Percentiles rank a stretch among this genome's conserved stretches.
Evolutionary conservation across 768 basidiomycete genomes (phyloP).

Genomic region (Gymnopilus junonius): DNA sequence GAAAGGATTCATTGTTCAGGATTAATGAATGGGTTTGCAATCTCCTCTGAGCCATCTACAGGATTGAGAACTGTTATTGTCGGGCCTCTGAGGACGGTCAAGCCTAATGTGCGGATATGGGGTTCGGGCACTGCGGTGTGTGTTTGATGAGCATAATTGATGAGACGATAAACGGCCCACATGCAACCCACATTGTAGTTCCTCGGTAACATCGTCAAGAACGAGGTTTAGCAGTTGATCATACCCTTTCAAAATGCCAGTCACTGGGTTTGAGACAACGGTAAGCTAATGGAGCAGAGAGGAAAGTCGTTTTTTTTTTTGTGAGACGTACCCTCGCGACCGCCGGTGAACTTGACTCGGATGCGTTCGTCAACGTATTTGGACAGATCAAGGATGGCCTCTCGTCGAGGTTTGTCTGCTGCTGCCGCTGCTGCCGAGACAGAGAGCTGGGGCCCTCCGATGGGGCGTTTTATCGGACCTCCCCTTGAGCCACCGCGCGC

Average conservation of each 20-base stretch:
- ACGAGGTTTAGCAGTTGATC: slow-evolving; percentile 97
- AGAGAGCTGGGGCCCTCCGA: slow-evolving; percentile 40
- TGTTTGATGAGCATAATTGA: neutral
- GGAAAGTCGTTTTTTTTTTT: neutral
- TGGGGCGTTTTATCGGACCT: slow-evolving; percentile 50
- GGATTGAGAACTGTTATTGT: slow-evolving; percentile 94
- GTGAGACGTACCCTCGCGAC: slow-evolving; percentile 75
- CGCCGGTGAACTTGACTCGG: slow-evolving; percentile 97
- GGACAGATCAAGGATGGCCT: slow-evolving; percentile 93
- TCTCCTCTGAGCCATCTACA: slow-evolving; percentile 94
- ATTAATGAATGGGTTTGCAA: slow-evolving; percentile 84
- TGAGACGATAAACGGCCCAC: neutral
- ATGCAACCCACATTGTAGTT: slow-evolving; percentile 33
- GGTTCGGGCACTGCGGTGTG: slow-evolving; percentile 60
- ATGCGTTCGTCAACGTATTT: slow-evolving; percentile 94
- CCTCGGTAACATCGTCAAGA: slow-evolving; percentile 93
- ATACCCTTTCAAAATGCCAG: slow-evolving; percentile 91
- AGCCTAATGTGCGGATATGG: slow-evolving; percentile 69
- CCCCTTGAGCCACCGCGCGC: slow-evolving; percentile 44
- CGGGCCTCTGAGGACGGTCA: slow-evolving; percentile 91
- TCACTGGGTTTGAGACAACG: slow-evolving; percentile 58
- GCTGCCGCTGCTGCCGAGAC: slow-evolving; percentile 49
- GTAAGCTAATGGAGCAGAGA: slow-evolving; percentile 12
- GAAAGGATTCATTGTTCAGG: slow-evolving; percentile 54
- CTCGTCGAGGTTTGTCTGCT: slow-evolving; percentile 83